phyloP scores from a whole-genome alignment of 2,329 filamentous ascomycete genomes.

The Bipolaris zeicola region DNA sequence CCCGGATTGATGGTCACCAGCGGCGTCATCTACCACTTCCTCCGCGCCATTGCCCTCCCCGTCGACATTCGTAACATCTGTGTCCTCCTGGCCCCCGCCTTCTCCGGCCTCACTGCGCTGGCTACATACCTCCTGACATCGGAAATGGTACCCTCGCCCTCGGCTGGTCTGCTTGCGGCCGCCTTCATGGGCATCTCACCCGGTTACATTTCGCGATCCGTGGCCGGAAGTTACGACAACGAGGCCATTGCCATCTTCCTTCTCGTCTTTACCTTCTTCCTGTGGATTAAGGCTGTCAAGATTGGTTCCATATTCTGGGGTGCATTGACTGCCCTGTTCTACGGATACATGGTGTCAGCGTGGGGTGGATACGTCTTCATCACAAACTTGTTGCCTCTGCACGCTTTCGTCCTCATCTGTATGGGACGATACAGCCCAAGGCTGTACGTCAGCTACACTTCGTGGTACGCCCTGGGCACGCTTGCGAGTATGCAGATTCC shows the following conservation, averaged over 20 bases:
- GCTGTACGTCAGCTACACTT: constrained; percentile 95
- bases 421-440: constrained; percentile 97
- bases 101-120: constrained; percentile 90
- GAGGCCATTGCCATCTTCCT: constrained; percentile 99
- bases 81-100: constrained; percentile 91
- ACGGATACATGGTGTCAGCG: constrained; percentile 99
- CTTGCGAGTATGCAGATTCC: constrained; percentile 99
- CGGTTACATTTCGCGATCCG: constrained; percentile 96
- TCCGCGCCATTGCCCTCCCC: constrained; percentile 85
- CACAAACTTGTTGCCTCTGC: constrained; percentile 92
- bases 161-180: constrained; percentile 91
- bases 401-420: constrained; percentile 89
- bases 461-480: constrained; percentile 96
- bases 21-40: constrained; percentile 91
- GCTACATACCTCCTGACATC: constrained; percentile 94
- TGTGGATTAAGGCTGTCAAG: constrained; percentile 99
- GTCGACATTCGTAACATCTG: constrained; percentile 99
- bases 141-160: constrained; percentile 95
- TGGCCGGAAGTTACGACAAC: constrained; percentile 98
- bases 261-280: constrained; percentile 95
- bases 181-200: constrained; percentile 97
- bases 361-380: constrained; percentile 99
- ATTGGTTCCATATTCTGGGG: constrained; percentile 96
- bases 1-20: constrained; percentile 99
- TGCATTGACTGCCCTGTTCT: constrained; percentile 90